Evolutionary conservation across 371 early-diverging fungal species (phyloP), one percentile per base, ranked within the genome.

Genomic region (Lichtheimia ramosa): DNA sequence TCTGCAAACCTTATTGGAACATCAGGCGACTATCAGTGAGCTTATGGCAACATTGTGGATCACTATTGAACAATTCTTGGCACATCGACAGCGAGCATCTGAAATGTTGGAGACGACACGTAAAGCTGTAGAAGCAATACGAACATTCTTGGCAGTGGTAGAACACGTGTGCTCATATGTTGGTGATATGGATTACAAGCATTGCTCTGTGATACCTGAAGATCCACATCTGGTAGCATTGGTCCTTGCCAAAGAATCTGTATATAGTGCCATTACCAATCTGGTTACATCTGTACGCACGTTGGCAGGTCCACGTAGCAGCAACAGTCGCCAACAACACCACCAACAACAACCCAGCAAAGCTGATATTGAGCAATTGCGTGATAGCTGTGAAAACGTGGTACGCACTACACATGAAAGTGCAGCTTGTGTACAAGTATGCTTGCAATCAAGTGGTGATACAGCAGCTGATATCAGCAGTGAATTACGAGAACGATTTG

Each of bases 191-290:
- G 77, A 68, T 39, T 68, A 73, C 43, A 70, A 68, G n/a, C 66
- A 58, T 20, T 53, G 56, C 20, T 72, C 72, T 8, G 55, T 63
- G 18, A 74, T 74, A 20, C 74, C 75, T 3, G 74, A 75, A 40
- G 78, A 81, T 54, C 75, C 77, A 1, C 70, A 69, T 43, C 49
- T 77, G 27, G 73, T 77, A 5, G 61, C 74, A 3, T 54, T 81
- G 12, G 69, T 81, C 4, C 56, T 81, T 24, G 65, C 75, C 49
- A 81, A 81, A 51, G 81, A 81, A 52, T 65, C 74, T 5, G 74
- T 77, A 0, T 77, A 81, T 53, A 77, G 73, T 21, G 72, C 81
- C 21, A 77, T 76, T 41, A 80, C 81, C 5, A 71, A 73, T 57
- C 48, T 80, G 8, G 81, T 80, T 16, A 77, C 81, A 1, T 71